Percentiles rank a stretch among this genome's conserved stretches.
These are phyloP conservation scores for Leccinum variicolor DNA, from an alignment of 768 basidiomycete species.

Conservation along the genomic window DNA sequence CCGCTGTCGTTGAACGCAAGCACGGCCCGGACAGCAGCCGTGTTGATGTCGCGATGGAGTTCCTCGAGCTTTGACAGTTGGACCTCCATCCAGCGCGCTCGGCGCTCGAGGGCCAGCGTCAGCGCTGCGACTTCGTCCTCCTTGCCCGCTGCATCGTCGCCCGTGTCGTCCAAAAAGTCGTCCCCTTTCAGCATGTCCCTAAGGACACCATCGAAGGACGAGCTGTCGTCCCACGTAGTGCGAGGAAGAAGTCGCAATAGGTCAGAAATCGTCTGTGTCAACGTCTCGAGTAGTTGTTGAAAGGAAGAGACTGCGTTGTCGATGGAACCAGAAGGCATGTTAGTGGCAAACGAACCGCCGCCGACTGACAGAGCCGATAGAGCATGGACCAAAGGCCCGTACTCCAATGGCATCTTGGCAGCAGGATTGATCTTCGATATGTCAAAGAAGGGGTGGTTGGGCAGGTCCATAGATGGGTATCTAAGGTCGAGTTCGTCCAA, in stretches of 20 bases:
- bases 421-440: slow-evolving; percentile 65
- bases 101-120: slow-evolving; percentile 78
- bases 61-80: slow-evolving; percentile 87
- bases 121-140: slow-evolving; percentile 85
- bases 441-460: slow-evolving; percentile 76
- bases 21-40: slow-evolving; percentile 78
- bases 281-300: slow-evolving; percentile 82
- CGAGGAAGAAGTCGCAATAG: slow-evolving; percentile 80
- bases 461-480: slow-evolving; percentile 61
- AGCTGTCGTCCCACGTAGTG: slow-evolving; percentile 88
- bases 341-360: slow-evolving; percentile 74
- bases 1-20: slow-evolving; percentile 82
- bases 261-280: slow-evolving; percentile 89
- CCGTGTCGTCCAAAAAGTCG: slow-evolving; percentile 76
- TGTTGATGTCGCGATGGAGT: slow-evolving; percentile 87
- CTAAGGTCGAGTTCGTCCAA: slow-evolving; percentile 63
- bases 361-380: slow-evolving; percentile 83
- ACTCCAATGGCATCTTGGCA: slow-evolving; percentile 79
- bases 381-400: slow-evolving; percentile 82
- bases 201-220: slow-evolving; percentile 82
- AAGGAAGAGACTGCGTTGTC: slow-evolving; percentile 89
- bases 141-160: slow-evolving; percentile 58
- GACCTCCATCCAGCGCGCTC: slow-evolving; percentile 93
- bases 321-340: slow-evolving; percentile 83
- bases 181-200: slow-evolving; percentile 88